phyloP scores from a whole-genome alignment of 2,329 filamentous ascomycete genomes.

The Thielaviopsis punctulata region DNA sequence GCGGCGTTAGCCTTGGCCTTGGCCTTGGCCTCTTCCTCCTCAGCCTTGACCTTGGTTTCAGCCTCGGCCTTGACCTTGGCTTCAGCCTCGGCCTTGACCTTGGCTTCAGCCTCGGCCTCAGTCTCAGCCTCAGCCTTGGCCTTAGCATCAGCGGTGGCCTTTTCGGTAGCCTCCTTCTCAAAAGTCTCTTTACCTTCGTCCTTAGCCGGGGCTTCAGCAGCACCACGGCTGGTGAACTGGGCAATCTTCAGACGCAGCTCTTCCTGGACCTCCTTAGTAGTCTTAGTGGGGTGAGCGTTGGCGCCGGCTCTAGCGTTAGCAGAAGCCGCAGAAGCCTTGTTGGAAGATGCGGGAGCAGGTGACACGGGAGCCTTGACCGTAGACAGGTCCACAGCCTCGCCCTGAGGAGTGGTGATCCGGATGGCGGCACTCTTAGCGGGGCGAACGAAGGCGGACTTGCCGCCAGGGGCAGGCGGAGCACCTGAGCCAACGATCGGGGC shows the following conservation, averaged over 20 bases:
- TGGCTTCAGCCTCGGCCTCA: constrained; percentile 20
- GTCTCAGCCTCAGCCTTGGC: constrained; percentile 18
- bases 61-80: constrained; percentile 16
- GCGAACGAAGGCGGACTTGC: constrained; percentile 7
- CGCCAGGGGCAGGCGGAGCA: constrained; percentile 20
- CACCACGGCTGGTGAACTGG: constrained; percentile 28
- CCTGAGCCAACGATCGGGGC: constrained; percentile 44
- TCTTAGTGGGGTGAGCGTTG: constrained; percentile 53
- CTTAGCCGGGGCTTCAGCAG: constrained; percentile 6
- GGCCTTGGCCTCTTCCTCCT: constrained; percentile 22
- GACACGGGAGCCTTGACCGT: constrained; percentile 40
- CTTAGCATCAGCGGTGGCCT: constrained; percentile 9
- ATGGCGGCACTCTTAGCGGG: constrained; percentile 40
- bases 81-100: constrained; percentile 21
- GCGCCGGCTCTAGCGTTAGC: constrained; percentile 59
- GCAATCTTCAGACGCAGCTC: constrained; percentile 71
- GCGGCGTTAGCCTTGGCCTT: constrained; percentile 14
- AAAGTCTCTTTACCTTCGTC: constrained; percentile 17
- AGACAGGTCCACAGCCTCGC: constrained; percentile 57
- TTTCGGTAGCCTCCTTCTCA: constrained; percentile 16
- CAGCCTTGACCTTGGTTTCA: constrained; percentile 20
- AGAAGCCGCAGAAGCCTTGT: constrained; percentile 53
- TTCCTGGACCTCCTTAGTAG: constrained; percentile 62
- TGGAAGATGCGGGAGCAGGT: constrained; percentile 35
- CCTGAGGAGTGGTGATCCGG: constrained; percentile 67